Evolutionary conservation across 352 stramenopile genomes (phyloP).

Genomic region (Ophiocytium majus): DNA sequence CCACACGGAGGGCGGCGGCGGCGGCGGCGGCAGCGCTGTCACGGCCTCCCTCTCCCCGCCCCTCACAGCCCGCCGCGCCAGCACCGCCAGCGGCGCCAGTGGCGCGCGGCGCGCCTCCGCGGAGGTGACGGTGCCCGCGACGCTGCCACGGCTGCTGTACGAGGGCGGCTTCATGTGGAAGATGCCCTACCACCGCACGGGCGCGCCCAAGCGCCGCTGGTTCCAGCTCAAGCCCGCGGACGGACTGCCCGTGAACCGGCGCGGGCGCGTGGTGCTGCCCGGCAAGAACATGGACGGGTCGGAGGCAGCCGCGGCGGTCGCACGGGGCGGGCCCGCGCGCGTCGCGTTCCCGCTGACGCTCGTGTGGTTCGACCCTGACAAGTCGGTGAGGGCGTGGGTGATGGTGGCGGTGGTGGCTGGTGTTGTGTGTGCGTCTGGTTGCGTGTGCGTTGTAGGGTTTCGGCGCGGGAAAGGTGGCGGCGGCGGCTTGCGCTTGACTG

Average conservation of each 20-base stretch:
- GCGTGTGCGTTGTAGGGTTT: too few species aligned
- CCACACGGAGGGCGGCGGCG: too few species aligned
- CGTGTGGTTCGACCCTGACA: slow-evolving; percentile 34
- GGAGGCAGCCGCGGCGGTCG: not conserved
- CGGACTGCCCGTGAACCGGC: slow-evolving; percentile 21
- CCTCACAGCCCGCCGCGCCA: too few species aligned
- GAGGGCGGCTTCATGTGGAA: slow-evolving; percentile 51
- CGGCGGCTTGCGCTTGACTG: too few species aligned
- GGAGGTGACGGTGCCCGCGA: not conserved
- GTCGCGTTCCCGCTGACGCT: slow-evolving; percentile 34
- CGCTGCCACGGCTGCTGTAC: slow-evolving; percentile 31
- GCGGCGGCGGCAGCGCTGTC: too few species aligned
- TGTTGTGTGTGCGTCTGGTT: too few species aligned
- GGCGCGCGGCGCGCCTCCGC: not conserved
- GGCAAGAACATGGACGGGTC: slow-evolving; percentile 4
- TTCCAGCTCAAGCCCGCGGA: slow-evolving; percentile 46
- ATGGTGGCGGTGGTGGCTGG: too few species aligned
- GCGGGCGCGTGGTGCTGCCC: slow-evolving; percentile 25
- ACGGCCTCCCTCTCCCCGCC: not conserved
- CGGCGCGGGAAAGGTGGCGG: too few species aligned
- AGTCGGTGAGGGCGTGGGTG: slow-evolving; percentile 25
- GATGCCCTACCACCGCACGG: slow-evolving; percentile 37
- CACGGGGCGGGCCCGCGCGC: not conserved
- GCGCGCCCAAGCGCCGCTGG: slow-evolving; percentile 38
- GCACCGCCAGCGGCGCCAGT: too few species aligned